Percentiles rank a stretch among this genome's conserved stretches.
Conservation (phyloP, 2,329 filamentous ascomycete species). For the Ophiocordyceps sinensis region DNA sequence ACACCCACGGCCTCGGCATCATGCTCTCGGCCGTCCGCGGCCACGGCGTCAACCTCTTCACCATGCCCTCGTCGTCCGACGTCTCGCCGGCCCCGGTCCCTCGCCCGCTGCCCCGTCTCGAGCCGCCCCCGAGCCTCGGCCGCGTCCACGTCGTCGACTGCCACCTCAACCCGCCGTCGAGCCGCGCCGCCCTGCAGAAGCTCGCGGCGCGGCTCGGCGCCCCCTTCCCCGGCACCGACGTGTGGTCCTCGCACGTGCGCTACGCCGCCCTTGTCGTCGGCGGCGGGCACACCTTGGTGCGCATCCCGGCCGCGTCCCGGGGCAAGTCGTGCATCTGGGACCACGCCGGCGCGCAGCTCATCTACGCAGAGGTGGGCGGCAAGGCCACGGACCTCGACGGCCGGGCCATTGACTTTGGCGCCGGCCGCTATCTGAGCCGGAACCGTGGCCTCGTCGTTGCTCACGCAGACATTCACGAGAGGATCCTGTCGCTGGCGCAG, state of each 20-base stretch:
- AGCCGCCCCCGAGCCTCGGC: constrained; percentile 6
- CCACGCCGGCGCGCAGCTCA: constrained; percentile 42
- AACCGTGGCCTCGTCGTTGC: constrained; percentile 28
- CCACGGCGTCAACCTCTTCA: not conserved
- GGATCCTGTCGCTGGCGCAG: constrained; percentile 19
- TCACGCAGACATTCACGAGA: constrained; percentile 24
- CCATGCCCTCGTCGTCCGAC: constrained; percentile 1
- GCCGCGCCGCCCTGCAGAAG: constrained; percentile 15
- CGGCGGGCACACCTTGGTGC: constrained; percentile 19
- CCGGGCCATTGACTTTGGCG: constrained; percentile 18
- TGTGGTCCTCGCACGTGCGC: constrained; percentile 25
- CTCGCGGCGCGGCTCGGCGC: constrained; percentile 16
- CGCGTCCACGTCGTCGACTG: constrained; percentile 20
- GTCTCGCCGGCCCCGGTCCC: constrained; percentile 5
- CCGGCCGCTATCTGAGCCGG: constrained; percentile 16
- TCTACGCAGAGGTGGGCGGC: constrained; percentile 40
- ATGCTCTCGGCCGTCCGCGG: constrained; percentile 19
- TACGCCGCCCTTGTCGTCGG: constrained; percentile 23
- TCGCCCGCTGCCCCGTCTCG: constrained; percentile 8
- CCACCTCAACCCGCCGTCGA: constrained; percentile 13
- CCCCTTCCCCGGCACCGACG: constrained; percentile 19
- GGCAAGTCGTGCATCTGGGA: constrained; percentile 29
- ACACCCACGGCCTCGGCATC: constrained; percentile 17
- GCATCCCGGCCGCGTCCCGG: constrained; percentile 11
- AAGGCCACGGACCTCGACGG: constrained; percentile 34